These are phyloP conservation scores for Serendipita indica DNA, from an alignment of 768 basidiomycete species.

Conservation along the genomic window DNA sequence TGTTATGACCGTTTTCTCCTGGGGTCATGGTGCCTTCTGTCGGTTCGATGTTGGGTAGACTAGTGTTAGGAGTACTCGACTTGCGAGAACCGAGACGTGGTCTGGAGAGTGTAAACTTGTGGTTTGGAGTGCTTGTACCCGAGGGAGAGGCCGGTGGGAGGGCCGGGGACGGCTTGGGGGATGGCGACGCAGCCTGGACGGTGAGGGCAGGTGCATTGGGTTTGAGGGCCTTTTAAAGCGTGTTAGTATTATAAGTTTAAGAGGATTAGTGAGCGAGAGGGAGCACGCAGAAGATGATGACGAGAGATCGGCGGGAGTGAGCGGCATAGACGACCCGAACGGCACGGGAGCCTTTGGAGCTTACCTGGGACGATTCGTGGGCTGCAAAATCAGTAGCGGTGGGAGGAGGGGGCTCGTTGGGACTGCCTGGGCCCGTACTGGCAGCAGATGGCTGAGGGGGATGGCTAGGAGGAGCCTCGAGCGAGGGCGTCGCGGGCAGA, in stretches of 20 bases:
- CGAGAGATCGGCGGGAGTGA: constrained; percentile 4
- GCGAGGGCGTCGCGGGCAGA: background rate
- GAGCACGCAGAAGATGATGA: no score
- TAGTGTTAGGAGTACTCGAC: background rate
- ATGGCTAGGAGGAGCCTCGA: background rate
- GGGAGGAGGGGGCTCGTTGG: no score
- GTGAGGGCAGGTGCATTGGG: background rate
- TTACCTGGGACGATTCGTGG: background rate
- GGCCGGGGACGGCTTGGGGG: background rate
- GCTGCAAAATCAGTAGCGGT: background rate
- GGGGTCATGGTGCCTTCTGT: background rate
- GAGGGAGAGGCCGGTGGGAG: background rate
- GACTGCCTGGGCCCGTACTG: no score
- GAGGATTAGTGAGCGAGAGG: background rate
- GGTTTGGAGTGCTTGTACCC: background rate
- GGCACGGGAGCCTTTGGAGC: background rate
- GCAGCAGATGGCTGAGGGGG: no score
- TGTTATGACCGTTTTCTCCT: background rate
- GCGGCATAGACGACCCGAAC: background rate
- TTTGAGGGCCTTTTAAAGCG: background rate
- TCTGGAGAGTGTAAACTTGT: background rate
- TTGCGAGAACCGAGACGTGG: background rate
- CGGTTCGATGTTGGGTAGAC: background rate
- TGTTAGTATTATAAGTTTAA: background rate
- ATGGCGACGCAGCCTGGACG: constrained; percentile 1